phyloP scores from a whole-genome alignment of 129 eudicot genomes.

The Saussurea involucrata region DNA sequence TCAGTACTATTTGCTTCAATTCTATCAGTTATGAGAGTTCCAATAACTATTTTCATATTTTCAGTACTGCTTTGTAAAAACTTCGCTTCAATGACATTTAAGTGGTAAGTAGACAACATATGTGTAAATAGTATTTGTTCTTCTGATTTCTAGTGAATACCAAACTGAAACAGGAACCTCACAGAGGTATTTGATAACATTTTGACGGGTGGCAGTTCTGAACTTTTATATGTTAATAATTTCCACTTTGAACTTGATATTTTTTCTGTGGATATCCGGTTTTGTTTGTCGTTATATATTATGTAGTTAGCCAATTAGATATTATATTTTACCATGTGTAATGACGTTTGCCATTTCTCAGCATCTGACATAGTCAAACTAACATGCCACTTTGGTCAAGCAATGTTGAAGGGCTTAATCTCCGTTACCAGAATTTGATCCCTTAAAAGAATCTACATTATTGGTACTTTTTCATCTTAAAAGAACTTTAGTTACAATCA shows the following conservation, averaged over 20 bases:
- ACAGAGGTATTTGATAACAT: too few species aligned
- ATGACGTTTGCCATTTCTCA: background rate
- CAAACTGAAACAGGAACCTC: too few species aligned
- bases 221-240: background rate
- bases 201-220: background rate
- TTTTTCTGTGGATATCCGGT: background rate
- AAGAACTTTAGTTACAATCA: slow-evolving; percentile 4
- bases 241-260: background rate
- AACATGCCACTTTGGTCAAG: too few species aligned
- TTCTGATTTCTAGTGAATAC: too few species aligned
- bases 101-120: too few species aligned
- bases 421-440: slow-evolving; percentile 6
- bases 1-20: too few species aligned
- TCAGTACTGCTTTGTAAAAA: too few species aligned
- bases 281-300: background rate
- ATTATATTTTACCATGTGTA: background rate
- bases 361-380: too few species aligned
- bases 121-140: too few species aligned
- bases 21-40: background rate
- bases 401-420: background rate
- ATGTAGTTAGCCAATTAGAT: too few species aligned
- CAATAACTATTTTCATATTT: background rate
- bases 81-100: too few species aligned
- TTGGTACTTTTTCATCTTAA: slow-evolving; percentile 2
- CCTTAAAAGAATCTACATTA: background rate